phyloP scores from a whole-genome alignment of 305 asterid genomes.

The Galium porrigens region DNA sequence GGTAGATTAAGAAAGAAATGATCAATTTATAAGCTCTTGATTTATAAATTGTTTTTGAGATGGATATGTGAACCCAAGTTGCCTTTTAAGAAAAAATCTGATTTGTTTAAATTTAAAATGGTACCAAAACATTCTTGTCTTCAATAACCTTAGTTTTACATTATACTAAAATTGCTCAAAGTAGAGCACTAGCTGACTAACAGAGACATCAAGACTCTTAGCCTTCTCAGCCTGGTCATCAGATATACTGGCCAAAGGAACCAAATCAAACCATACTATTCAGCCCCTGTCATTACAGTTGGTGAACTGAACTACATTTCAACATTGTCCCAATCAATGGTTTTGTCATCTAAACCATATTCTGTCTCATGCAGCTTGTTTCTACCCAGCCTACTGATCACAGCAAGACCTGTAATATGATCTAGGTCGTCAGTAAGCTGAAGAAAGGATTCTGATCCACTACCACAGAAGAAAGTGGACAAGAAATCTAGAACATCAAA shows the following conservation, averaged over 20 bases:
- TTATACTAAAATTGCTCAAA: background rate
- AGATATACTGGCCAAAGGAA: background rate
- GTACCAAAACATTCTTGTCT: background rate
- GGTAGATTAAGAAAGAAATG: too few species aligned
- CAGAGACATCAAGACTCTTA: background rate
- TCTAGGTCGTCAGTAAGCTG: background rate
- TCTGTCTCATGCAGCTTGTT: constrained; percentile 40
- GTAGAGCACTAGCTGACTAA: background rate
- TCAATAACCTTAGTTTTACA: background rate
- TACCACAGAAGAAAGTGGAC: background rate
- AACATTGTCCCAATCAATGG: constrained; percentile 67
- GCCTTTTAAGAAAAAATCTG: too few species aligned
- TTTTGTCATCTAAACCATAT: constrained; percentile 35
- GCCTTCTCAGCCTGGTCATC: background rate
- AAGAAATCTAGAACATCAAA: background rate
- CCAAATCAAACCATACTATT: too few species aligned
- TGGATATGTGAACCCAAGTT: too few species aligned
- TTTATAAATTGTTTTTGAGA: too few species aligned
- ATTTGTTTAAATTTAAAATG: too few species aligned
- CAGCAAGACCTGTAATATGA: constrained; percentile 50
- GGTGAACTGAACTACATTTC: constrained; percentile 33
- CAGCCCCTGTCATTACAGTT: background rate
- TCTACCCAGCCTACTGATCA: constrained; percentile 61
- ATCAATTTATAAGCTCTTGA: too few species aligned
- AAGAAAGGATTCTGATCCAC: background rate